phyloP scores from a whole-genome alignment of 768 basidiomycete species.

The Amanita molliuscula region DNA sequence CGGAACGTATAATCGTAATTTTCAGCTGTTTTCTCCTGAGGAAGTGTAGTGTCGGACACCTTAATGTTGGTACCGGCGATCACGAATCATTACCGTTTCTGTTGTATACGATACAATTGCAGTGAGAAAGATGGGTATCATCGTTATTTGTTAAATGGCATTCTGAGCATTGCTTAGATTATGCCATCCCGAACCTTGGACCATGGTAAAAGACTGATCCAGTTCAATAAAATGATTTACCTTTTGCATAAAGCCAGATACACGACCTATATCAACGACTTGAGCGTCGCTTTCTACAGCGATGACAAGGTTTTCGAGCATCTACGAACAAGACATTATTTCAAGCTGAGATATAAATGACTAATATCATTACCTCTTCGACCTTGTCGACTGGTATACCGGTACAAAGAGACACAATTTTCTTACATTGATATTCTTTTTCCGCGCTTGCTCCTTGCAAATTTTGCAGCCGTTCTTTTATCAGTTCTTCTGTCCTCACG shows the following conservation, averaged over 20 bases:
- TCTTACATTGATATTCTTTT: constrained; percentile 87
- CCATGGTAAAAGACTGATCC: neutral
- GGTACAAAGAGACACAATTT: constrained; percentile 82
- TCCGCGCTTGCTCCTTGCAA: constrained; percentile 77
- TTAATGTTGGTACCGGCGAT: neutral
- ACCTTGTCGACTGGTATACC: constrained; percentile 82
- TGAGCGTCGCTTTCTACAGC: constrained; percentile 85
- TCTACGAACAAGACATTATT: constrained; percentile 29
- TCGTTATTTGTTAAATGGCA: constrained; percentile 11
- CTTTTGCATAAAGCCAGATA: constrained; percentile 90
- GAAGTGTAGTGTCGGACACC: constrained; percentile 12
- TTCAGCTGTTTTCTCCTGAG: constrained; percentile 86
- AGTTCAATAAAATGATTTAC: constrained; percentile 22
- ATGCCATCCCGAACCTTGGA: constrained; percentile 51
- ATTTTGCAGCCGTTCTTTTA: constrained; percentile 56
- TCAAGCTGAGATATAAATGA: constrained; percentile 9
- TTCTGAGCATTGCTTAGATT: constrained; percentile 20
- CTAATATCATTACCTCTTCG: constrained; percentile 52
- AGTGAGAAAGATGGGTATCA: constrained; percentile 9
- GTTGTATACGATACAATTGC: constrained; percentile 22
- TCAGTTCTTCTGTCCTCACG: constrained; percentile 60
- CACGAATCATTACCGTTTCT: constrained; percentile 4
- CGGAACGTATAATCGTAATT: constrained; percentile 90
- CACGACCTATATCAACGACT: constrained; percentile 72
- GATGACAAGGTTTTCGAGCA: constrained; percentile 76